These are phyloP conservation scores for Cucumis cinereus DNA, from an alignment of 306 rosid species.

Conservation along the genomic window DNA sequence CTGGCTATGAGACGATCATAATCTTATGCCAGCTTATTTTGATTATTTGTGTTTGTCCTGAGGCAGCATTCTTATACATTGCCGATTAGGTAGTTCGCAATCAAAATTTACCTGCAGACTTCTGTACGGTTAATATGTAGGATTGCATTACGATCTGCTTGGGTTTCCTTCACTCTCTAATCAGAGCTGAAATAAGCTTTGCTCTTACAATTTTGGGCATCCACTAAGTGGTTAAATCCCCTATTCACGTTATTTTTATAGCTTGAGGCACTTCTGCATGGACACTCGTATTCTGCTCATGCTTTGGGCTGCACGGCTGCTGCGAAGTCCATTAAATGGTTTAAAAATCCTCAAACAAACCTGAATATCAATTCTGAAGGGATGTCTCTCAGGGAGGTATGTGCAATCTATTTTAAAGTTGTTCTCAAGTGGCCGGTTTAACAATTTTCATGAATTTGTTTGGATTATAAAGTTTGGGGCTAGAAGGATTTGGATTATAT, in stretches of 20 bases:
- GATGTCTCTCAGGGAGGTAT: slow-evolving; percentile 57
- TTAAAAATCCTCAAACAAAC: slow-evolving; percentile 68
- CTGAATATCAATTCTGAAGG: slow-evolving; percentile 45
- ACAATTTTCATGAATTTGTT: neutral
- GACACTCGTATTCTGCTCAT: slow-evolving; percentile 90
- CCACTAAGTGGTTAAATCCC: slow-evolving; percentile 3
- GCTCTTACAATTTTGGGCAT: slow-evolving; percentile 12
- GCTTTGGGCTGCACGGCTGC: slow-evolving; percentile 93
- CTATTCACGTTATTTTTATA: slow-evolving; percentile 25
- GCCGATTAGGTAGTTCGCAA: neutral
- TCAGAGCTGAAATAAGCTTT: slow-evolving; percentile 1
- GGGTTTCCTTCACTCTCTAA: slow-evolving; percentile 1
- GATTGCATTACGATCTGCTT: slow-evolving; percentile 4
- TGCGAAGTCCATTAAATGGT: slow-evolving; percentile 74
- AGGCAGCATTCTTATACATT: neutral
- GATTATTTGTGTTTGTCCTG: neutral
- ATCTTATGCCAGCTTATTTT: neutral
- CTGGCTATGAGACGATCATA: neutral
- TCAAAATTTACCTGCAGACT: neutral
- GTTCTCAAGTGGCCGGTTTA: neutral
- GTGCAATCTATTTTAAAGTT: slow-evolving; percentile 7
- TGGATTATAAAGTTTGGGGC: neutral
- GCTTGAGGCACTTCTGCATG: slow-evolving; percentile 90
- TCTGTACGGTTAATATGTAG: neutral
- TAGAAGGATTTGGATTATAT: neutral